These are phyloP conservation scores for Geum urbanum DNA, from an alignment of 306 rosid genomes.

Conservation along the genomic window DNA sequence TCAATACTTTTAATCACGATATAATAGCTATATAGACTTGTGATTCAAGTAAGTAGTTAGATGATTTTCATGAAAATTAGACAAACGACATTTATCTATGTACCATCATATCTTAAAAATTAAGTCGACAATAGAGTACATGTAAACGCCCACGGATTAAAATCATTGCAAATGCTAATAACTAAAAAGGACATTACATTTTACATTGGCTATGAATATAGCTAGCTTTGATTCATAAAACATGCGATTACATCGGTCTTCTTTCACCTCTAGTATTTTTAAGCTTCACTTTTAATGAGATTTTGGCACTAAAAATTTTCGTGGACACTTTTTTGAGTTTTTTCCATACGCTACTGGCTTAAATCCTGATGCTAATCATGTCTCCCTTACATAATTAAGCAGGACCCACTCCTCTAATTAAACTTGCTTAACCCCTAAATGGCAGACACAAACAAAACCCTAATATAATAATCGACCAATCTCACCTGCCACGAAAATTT, in stretches of 20 bases:
- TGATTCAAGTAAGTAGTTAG: neutral
- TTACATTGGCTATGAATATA: too few species aligned
- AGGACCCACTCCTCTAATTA: neutral
- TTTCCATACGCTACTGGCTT: constrained; percentile 20
- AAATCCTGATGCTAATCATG: constrained; percentile 10
- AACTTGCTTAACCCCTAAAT: constrained; percentile 3
- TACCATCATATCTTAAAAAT: too few species aligned
- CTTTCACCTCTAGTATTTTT: neutral
- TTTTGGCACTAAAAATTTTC: neutral
- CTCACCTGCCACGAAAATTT: constrained; percentile 9
- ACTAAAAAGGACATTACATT: too few species aligned
- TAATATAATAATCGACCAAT: constrained; percentile 3
- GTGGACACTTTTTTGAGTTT: too few species aligned
- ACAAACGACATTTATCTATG: too few species aligned
- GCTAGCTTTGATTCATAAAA: too few species aligned
- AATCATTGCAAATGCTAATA: too few species aligned
- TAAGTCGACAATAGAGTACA: neutral
- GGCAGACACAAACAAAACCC: constrained; percentile 17
- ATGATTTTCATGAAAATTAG: too few species aligned
- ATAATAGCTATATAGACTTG: neutral
- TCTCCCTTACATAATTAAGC: constrained; percentile 15
- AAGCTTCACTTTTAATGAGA: neutral
- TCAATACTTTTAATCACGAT: neutral
- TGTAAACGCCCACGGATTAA: too few species aligned
- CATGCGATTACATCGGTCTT: neutral